Percentiles rank a stretch among this genome's conserved stretches.
phyloP scores from a whole-genome alignment of 768 basidiomycete genomes.

The Mycena vulgaris region DNA sequence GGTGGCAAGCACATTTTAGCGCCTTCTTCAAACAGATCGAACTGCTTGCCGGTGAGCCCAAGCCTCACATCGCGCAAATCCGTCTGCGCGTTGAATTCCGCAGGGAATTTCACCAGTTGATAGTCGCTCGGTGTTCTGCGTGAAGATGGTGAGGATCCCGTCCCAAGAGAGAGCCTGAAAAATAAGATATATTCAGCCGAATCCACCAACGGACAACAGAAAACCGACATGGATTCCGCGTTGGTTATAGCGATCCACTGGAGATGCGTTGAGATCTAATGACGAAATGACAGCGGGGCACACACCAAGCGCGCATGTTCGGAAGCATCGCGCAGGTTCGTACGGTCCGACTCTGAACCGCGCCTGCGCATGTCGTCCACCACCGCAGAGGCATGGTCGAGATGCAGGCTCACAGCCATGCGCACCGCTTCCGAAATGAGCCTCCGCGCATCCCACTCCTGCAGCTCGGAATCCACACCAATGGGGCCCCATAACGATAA shows the following conservation, averaged over 20 bases:
- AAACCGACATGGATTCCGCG: conserved; percentile 23
- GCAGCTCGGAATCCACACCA: background rate
- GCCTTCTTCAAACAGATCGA: conserved; percentile 16
- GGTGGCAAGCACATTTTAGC: background rate
- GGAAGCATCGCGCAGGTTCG: background rate
- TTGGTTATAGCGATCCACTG: conserved; percentile 29
- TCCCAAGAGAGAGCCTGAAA: conserved; percentile 20
- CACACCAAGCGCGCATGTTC: conserved; percentile 28
- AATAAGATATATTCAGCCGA: background rate
- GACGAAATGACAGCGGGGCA: background rate
- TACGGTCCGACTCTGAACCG: background rate
- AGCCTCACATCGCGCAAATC: conserved; percentile 6
- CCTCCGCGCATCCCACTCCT: conserved; percentile 6
- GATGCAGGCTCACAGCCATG: conserved; percentile 16
- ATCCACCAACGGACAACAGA: background rate
- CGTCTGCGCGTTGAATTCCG: background rate
- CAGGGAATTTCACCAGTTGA: background rate
- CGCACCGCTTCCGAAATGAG: conserved; percentile 22
- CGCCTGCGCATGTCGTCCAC: conserved; percentile 6
- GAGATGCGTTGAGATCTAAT: background rate
- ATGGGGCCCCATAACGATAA: conserved; percentile 32
- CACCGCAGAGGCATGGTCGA: conserved; percentile 23
- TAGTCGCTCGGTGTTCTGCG: conserved; percentile 2
- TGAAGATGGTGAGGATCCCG: conserved; percentile 3
- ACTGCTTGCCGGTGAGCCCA: background rate